Evolutionary conservation across 1,284 basidiomycete genomes (phyloP).

Genomic region (Ceratobasidium sp.): DNA sequence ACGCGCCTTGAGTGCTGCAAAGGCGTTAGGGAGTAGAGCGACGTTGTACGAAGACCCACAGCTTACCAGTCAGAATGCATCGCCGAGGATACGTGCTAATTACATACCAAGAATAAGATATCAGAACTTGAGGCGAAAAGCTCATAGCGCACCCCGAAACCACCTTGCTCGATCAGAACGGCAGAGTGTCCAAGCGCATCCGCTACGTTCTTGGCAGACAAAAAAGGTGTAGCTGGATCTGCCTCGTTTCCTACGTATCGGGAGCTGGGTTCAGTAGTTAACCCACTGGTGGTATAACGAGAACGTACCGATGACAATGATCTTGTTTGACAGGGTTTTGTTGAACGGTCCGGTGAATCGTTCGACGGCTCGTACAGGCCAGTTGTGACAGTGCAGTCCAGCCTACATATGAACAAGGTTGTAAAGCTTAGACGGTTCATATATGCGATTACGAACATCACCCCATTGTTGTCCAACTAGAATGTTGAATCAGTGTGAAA

Average conservation of each 20-base stretch:
- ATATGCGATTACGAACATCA: not conserved
- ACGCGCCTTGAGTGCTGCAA: not conserved
- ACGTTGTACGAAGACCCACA: not conserved
- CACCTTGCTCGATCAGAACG: conserved; percentile 37
- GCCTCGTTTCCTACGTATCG: conserved; percentile 17
- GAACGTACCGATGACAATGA: conserved; percentile 40
- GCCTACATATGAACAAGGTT: not conserved
- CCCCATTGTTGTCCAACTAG: conserved; percentile 2
- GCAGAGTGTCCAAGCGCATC: conserved; percentile 17
- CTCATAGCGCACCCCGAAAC: not conserved
- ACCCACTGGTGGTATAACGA: not conserved
- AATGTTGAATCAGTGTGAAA: not conserved
- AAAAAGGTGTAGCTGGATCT: conserved; percentile 40
- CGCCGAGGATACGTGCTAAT: conserved; percentile 26
- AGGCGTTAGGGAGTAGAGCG: not conserved
- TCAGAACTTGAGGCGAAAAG: no score
- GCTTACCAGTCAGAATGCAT: conserved; percentile 39
- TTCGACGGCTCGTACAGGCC: conserved; percentile 43
- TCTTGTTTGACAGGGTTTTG: conserved; percentile 32
- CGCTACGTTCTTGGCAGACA: conserved; percentile 22
- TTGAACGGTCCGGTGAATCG: conserved; percentile 33
- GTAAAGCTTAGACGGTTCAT: not conserved
- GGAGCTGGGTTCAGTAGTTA: no score
- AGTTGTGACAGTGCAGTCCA: conserved; percentile 6
- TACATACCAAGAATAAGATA: no score